Evolutionary conservation across 2,329 filamentous ascomycete species (phyloP).

Genomic region (Stagonosporopsis chrysanthemi): DNA sequence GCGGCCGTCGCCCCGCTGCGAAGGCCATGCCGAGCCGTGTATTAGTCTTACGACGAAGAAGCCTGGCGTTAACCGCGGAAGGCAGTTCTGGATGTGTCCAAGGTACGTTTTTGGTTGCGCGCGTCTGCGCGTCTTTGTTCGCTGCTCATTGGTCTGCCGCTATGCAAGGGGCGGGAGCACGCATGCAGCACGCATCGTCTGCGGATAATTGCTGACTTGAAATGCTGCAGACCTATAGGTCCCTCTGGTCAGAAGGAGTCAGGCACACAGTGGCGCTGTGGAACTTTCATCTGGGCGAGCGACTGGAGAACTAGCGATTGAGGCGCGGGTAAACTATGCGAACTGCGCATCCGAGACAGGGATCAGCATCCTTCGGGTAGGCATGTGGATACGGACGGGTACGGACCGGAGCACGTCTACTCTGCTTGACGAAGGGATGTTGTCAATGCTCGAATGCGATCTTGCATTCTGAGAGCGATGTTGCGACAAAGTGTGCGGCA

Average conservation of each 20-base stretch:
- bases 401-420: background rate
- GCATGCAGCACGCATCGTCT: background rate
- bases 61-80: slow-evolving; percentile 78
- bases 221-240: slow-evolving; percentile 70
- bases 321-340: slow-evolving; percentile 18
- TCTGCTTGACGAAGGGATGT: background rate
- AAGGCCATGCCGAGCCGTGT: slow-evolving; percentile 84
- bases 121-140: slow-evolving; percentile 4
- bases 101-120: slow-evolving; percentile 55
- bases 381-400: background rate
- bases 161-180: slow-evolving; percentile 13
- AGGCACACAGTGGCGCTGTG: slow-evolving; percentile 85
- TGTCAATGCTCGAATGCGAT: background rate
- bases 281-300: slow-evolving; percentile 78
- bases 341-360: background rate
- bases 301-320: slow-evolving; percentile 61
- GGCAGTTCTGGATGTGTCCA: slow-evolving; percentile 72
- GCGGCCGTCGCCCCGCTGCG: slow-evolving; percentile 77
- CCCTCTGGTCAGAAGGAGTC: slow-evolving; percentile 85
- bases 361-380: background rate
- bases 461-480: background rate
- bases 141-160: background rate
- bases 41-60: slow-evolving; percentile 87
- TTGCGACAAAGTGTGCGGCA: background rate
- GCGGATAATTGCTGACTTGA: slow-evolving; percentile 5